These are phyloP conservation scores for Chlorophyllum brunneum DNA, from an alignment of 768 basidiomycete genomes.

Conservation along the genomic window DNA sequence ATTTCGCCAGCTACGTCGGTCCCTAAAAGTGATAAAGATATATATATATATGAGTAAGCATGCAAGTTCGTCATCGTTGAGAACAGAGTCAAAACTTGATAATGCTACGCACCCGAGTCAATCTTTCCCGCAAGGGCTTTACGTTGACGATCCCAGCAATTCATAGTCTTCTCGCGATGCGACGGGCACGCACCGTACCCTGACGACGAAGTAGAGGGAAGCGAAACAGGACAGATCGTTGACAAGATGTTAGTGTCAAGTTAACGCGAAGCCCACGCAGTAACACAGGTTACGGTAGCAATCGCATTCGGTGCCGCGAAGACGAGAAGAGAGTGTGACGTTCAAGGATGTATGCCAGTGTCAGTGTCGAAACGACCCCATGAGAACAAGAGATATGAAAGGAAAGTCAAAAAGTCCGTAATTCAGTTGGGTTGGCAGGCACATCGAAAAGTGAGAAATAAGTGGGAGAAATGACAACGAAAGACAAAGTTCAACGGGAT, in stretches of 20 bases:
- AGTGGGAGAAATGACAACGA: background rate
- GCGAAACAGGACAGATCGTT: background rate
- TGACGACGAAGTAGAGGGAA: slow-evolving; percentile 16
- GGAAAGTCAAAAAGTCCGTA: slow-evolving; percentile 7
- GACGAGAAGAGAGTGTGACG: background rate
- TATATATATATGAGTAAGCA: background rate
- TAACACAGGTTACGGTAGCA: background rate
- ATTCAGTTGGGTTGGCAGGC: background rate
- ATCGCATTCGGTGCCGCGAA: slow-evolving; percentile 5
- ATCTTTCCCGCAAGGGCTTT: slow-evolving; percentile 41
- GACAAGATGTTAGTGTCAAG: background rate
- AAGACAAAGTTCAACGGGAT: background rate
- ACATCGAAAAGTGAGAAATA: slow-evolving; percentile 1
- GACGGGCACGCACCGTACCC: slow-evolving; percentile 58
- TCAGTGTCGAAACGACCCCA: background rate
- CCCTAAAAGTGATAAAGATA: slow-evolving; percentile 29
- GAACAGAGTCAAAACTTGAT: background rate
- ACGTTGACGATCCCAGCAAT: slow-evolving; percentile 51
- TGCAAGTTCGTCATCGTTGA: background rate
- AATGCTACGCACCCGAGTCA: slow-evolving; percentile 43
- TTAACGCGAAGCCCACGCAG: background rate
- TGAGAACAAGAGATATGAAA: background rate
- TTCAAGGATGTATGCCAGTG: background rate
- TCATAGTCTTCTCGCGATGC: slow-evolving; percentile 42
- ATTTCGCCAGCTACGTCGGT: slow-evolving; percentile 71